Base-by-base conservation (phyloP, 2,329 filamentous ascomycete genomes). In the Aspergillus ruber region DNA sequence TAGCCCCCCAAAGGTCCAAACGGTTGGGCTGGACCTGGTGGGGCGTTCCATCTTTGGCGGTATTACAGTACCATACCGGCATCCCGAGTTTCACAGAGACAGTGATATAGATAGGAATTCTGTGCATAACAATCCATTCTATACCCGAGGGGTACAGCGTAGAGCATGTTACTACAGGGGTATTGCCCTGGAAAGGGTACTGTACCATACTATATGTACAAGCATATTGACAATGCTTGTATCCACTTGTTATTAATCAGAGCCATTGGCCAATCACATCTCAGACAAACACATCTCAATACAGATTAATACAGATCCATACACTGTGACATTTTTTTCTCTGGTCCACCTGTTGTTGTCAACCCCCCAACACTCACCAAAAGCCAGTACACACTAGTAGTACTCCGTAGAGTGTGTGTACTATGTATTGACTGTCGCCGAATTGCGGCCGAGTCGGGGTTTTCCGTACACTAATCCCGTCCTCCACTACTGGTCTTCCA, bases 1-100 rank as follows among this genome's bases (percentile, higher is more conserved):
- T 69, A 65, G 66, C 57, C 44, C 63, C 64, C 64, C 64, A 65
- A 63, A 62, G 55, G 52, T 56, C 57, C 53, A 61, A 65, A 65
- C 52, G 61, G 65, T 66, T 67, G 66, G 63, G 63, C 57, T 61
- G 58, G 55, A 50, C 53, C 51, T 38, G 21, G 36, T 38, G 45
- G 46, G 45, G 3, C 17, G 25, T 29, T 29, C 25, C 25, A 29
- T 12, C 25, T 29, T 29, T 29, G 25, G 25, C 25, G 25, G 25
- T 29, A 25, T 42, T 42, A 42, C 21, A 20, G 15, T 46, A 42
- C 39, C 13, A n/a, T 25, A n/a, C 35, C 25, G 25, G 25, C 10
- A 29, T 29, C 10, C 25, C 25, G 25, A 29, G 25, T 29, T 29
- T 5, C 25, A 29, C 10, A 12, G 25, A 10, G 25, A 29, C 25